Evolutionary conservation across 768 basidiomycete genomes (phyloP).

Genomic region (Kwoniella dendrophila): DNA sequence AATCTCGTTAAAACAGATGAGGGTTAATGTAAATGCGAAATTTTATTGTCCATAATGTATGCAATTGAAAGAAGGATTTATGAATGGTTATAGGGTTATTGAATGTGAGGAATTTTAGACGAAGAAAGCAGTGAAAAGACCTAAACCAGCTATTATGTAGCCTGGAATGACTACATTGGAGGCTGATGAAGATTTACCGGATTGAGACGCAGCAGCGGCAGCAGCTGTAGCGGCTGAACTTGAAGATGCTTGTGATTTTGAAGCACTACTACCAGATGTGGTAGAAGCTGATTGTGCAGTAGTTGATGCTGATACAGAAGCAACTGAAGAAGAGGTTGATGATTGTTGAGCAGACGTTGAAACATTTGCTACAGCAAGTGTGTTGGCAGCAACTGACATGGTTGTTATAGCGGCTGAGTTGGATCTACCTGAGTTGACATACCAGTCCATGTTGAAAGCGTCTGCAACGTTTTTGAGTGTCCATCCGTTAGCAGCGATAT

Average conservation of each 20-base stretch:
- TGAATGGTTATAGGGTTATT: not conserved
- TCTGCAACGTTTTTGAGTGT: constrained; percentile 58
- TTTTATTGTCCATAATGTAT: no score
- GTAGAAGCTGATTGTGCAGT: constrained; percentile 14
- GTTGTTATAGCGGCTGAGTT: constrained; percentile 33
- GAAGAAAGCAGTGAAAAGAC: constrained; percentile 1
- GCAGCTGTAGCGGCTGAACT: constrained; percentile 22
- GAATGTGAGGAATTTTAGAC: not conserved
- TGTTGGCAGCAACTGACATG: constrained; percentile 33
- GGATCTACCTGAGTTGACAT: constrained; percentile 51
- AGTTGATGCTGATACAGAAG: constrained; percentile 9
- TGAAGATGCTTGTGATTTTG: constrained; percentile 9
- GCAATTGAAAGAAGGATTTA: no score
- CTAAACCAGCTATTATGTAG: constrained; percentile 2
- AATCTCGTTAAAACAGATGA: no score
- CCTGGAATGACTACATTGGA: not conserved
- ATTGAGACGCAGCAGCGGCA: constrained; percentile 13
- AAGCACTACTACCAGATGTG: not conserved
- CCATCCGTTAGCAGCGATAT: constrained; percentile 68
- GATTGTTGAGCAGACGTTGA: constrained; percentile 15
- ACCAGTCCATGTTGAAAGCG: constrained; percentile 51
- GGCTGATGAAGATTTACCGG: not conserved
- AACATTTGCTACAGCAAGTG: constrained; percentile 5
- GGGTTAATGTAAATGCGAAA: no score
- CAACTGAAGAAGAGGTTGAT: constrained; percentile 23